Evolutionary conservation across 768 basidiomycete species (phyloP).

Genomic region (Trametes cinnabarina): DNA sequence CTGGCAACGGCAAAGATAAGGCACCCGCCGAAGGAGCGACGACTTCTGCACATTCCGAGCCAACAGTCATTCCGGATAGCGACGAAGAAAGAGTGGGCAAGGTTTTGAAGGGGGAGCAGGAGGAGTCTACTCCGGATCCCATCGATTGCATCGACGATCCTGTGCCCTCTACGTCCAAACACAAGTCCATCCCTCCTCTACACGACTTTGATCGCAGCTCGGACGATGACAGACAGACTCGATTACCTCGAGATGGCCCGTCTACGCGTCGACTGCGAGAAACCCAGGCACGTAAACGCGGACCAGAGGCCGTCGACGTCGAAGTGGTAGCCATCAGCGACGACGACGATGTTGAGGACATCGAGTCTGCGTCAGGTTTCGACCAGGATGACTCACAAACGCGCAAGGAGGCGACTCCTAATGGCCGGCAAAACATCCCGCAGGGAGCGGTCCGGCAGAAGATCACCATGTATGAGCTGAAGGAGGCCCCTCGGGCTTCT

Average conservation of each 20-base stretch:
- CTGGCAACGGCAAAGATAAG: constrained; percentile 1
- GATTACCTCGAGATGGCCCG: constrained; percentile 5
- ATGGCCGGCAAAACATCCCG: constrained; percentile 7
- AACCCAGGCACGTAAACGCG: too few relatives aligned
- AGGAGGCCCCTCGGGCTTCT: not conserved
- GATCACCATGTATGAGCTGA: constrained; percentile 2
- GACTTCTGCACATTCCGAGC: not conserved
- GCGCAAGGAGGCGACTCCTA: not conserved
- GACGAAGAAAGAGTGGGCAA: constrained; percentile 1
- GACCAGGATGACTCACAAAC: not conserved
- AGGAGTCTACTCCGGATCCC: constrained; percentile 13
- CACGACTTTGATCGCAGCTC: constrained; percentile 1
- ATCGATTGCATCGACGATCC: constrained; percentile 6
- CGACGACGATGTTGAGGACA: too few relatives aligned
- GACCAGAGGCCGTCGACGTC: not conserved
- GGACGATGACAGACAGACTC: not conserved
- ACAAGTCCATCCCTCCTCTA: not conserved
- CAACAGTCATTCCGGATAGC: not conserved
- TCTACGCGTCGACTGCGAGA: constrained; percentile 2
- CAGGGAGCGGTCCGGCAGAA: constrained; percentile 8
- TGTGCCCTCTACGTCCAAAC: not conserved
- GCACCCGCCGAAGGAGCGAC: not conserved
- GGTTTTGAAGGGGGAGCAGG: not conserved
- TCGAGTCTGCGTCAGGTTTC: constrained; percentile 10
- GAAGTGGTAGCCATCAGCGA: constrained; percentile 2